A percentile compares a stretch with the other conserved stretches of the same genome.
phyloP scores from a whole-genome alignment of 2,329 filamentous ascomycete genomes.

The Aspergillus pseudonomiae region DNA sequence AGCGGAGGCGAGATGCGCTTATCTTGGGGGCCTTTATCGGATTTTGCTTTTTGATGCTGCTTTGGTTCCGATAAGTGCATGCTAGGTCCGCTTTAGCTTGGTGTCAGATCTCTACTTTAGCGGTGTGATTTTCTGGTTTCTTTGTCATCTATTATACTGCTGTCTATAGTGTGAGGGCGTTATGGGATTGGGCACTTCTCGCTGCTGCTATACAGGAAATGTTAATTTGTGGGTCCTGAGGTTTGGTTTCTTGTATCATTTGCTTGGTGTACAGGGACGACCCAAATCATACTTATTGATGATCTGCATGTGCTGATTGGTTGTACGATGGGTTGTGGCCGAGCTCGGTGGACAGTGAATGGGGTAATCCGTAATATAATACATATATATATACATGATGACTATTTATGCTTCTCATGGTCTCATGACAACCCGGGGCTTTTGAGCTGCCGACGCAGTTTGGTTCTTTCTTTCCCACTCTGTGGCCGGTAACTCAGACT shows the following conservation, averaged over 20 bases:
- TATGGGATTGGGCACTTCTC: constrained; percentile 2
- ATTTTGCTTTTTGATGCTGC: constrained; percentile 83
- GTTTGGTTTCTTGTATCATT: neutral
- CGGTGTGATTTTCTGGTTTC: constrained; percentile 11
- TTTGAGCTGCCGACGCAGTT: constrained; percentile 10
- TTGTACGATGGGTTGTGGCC: neutral
- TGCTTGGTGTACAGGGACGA: neutral
- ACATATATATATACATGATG: constrained; percentile 15
- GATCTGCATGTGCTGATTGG: neutral
- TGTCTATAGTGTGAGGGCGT: constrained; percentile 16
- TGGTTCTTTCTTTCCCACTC: constrained; percentile 20
- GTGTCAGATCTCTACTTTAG: neutral
- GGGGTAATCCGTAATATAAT: constrained; percentile 11
- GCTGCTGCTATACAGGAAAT: constrained; percentile 17
- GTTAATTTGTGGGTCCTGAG: constrained; percentile 15
- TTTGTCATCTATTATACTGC: constrained; percentile 12
- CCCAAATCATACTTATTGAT: neutral
- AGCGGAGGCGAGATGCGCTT: constrained; percentile 92
- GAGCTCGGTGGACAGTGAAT: neutral
- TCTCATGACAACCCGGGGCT: constrained; percentile 25
- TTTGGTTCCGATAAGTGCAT: constrained; percentile 69
- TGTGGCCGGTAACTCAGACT: constrained; percentile 25
- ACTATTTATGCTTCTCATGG: constrained; percentile 9
- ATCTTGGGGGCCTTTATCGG: constrained; percentile 92
- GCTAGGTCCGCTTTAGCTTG: neutral